Percentiles rank a stretch among this genome's conserved stretches.
phyloP scores from a whole-genome alignment of 768 basidiomycete species.

The Suillus spraguei region DNA sequence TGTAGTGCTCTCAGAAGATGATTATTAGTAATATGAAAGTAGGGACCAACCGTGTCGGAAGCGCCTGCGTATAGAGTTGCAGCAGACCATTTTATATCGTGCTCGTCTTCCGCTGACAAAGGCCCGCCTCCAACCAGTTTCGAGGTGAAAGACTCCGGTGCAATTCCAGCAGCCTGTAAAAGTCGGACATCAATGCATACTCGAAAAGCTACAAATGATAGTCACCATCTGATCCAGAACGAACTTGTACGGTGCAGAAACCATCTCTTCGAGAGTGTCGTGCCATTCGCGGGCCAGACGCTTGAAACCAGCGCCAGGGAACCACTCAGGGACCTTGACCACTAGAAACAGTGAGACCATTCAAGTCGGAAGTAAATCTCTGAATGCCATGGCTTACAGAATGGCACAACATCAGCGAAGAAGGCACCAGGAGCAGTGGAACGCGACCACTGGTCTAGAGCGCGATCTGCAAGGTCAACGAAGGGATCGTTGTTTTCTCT shows the following conservation, averaged over 20 bases:
- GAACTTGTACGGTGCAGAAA: conserved; percentile 55
- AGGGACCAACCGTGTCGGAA: background rate
- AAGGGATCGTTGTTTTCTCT: conserved; percentile 54
- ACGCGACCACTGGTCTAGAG: conserved; percentile 52
- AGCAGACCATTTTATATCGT: conserved; percentile 63
- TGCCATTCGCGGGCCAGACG: conserved; percentile 55
- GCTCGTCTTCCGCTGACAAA: conserved; percentile 55
- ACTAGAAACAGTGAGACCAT: conserved; percentile 27
- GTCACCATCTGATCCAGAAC: conserved; percentile 64
- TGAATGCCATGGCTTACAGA: conserved; percentile 26
- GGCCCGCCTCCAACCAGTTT: conserved; percentile 54
- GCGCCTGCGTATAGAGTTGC: conserved; percentile 33
- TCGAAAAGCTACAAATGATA: background rate
- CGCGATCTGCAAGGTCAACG: conserved; percentile 50
- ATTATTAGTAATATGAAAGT: background rate
- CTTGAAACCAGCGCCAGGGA: conserved; percentile 60
- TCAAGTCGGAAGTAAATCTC: background rate
- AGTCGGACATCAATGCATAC: background rate
- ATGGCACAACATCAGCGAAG: conserved; percentile 56
- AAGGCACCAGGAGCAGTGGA: conserved; percentile 50
- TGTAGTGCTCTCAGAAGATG: background rate
- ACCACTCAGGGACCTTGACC: conserved; percentile 54
- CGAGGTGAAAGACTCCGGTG: conserved; percentile 55
- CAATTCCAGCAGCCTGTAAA: conserved; percentile 53
- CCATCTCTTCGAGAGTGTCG: conserved; percentile 56